Base-by-base conservation (phyloP, 768 basidiomycete genomes). In the Macrolepiota albuminosa region DNA sequence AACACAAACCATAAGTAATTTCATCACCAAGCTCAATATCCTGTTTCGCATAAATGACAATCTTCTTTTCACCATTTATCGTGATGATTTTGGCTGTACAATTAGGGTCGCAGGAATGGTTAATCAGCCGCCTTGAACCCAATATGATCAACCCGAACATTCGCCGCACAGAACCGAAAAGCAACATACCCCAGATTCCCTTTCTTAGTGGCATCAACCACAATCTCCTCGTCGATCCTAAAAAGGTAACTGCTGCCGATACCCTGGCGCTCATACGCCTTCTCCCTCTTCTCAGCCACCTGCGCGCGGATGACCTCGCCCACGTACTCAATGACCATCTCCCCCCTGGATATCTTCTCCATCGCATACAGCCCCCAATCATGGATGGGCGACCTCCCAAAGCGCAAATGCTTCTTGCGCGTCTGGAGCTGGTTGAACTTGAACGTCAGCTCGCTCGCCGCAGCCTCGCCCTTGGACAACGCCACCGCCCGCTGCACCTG, bases 251-350 rank as follows among this genome's bases (percentile, higher is more conserved):
- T 95, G 72, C 93, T 95, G 16, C 97, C 97, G 63, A 99, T 99
- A 2, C 97, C 97, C 70, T 95, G 93, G 56, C 94, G 83, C 76
- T 98, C 93, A 71, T 99, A 99, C 65, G 87, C 85, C 78, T 97
- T 96, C 79, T 99, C 97, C 52, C 97, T 83, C 72, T 95, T 93
- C 67, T 98, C 97, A 31, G 97, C 97, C 11, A 98, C 93, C 67
- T 91, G 89, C 47, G 94, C 93, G 10, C 97, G 83, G 64, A 98
- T 94, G 63, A 98, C 83, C 80, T 99, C 97, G 21, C 97, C 97
- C 7, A 99, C 97, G 69, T 99, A 99, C 76, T 99, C 97, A 73
- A 98, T 98, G 34, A 99, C 96, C 95, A 99, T 98, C 76, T 99
- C 97, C 4, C 94, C 94, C 40, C 84, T 78, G 6, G 89, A 85